Evolutionary conservation across 2,329 filamentous ascomycete genomes (phyloP), one percentile per base, ranked within the genome.

Genomic region (Calonectria pseudoturangicola): DNA sequence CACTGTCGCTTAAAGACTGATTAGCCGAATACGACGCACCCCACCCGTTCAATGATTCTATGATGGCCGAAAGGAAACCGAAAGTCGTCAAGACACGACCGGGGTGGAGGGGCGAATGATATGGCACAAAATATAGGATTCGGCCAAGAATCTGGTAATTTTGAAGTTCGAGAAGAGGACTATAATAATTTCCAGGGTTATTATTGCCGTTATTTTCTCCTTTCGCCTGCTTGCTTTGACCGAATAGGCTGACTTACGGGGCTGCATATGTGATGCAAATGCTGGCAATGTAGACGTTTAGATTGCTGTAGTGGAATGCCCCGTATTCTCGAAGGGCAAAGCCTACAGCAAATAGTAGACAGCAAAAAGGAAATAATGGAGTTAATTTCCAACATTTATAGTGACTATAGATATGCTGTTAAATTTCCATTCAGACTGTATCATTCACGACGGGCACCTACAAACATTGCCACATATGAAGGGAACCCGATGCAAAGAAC

Each of bases 91-190:
- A 76, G 18, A 88, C 86, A 30, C 84, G 81, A 27, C 84, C 83
- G 0, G 88, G 87, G 47, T 87, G 83, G 39, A 89, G 80, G 0
- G 90, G 90, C 0, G 90, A 86, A 70, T 89, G 86, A 78, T 92
- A 90, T 0, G 91, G 91, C 3, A 91, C 85, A 62, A 81, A 89
- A 80, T 89, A 89, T 25, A 93, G 85, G 15, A 91, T 85, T 4
- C 90, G 87, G 2, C 88, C 88, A 28, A 93, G 87, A 68, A 92
- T 87, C 76, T 91, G 88, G 81, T 92, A 93, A 78, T 92, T 92
- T 68, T 89, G 87, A 3, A 91, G 85, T 66, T 91, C 90, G 48
- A 92, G 87, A 3, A 92, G 84, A 0, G 91, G 91, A 18, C 88
- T 88, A 54, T 48, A 7, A 10, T 16, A 25, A 51, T 9, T 30